Conservation (phyloP, 768 basidiomycete species). For the Panaeolus cyanescens region DNA sequence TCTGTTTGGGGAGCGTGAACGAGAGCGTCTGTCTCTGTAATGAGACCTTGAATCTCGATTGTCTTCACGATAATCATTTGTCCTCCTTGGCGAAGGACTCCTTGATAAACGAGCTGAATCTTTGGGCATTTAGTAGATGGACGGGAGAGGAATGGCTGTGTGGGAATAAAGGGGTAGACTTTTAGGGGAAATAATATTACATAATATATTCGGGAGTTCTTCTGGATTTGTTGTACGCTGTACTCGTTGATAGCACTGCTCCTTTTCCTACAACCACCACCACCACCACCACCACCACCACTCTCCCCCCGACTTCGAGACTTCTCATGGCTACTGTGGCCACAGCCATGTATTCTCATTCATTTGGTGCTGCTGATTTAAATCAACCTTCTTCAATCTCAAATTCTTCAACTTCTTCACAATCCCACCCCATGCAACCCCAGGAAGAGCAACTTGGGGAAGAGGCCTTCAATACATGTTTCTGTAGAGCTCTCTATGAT, state of each 20-base stretch:
- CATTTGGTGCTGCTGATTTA: conserved; percentile 21
- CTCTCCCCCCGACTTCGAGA: neutral
- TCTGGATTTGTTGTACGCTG: conserved; percentile 3
- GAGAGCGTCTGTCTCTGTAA: conserved; percentile 15
- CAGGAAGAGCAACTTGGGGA: conserved; percentile 42
- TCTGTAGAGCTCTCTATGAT: conserved; percentile 92
- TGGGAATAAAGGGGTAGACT: neutral
- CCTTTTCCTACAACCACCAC: conserved; percentile 9
- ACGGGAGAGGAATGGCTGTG: neutral
- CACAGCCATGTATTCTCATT: conserved; percentile 31
- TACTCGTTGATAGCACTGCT: conserved; percentile 11
- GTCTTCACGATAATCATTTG: conserved; percentile 8
- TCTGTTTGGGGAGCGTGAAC: conserved; percentile 24
- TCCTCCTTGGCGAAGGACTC: conserved; percentile 23
- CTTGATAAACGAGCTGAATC: conserved; percentile 12
- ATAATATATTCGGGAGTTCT: conserved; percentile 9
- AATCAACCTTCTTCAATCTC: conserved; percentile 13
- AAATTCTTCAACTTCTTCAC: conserved; percentile 16
- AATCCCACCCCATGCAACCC: conserved; percentile 19
- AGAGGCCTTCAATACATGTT: conserved; percentile 71
- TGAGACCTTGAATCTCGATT: conserved; percentile 2
- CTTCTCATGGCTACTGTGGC: conserved; percentile 32
- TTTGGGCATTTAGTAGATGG: neutral
- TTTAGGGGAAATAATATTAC: conserved; percentile 10
- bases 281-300: neutral